These are phyloP conservation scores for Phyllosticta citrichinensis DNA, from an alignment of 2,329 filamentous ascomycete species.

Conservation along the genomic window DNA sequence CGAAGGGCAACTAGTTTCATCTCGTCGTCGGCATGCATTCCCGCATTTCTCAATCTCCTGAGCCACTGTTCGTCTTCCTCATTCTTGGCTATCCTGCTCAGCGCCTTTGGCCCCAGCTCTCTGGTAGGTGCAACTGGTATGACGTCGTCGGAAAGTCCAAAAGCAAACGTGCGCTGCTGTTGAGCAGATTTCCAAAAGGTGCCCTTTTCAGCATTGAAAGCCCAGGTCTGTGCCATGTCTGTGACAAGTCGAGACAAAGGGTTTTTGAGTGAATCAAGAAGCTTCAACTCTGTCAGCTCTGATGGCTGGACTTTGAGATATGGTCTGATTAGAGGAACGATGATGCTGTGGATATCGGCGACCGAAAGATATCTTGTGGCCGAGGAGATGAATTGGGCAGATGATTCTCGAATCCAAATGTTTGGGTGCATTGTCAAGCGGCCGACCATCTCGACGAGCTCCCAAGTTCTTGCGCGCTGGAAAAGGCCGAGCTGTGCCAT, in stretches of 20 bases:
- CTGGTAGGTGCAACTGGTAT: constrained; percentile 46
- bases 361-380: constrained; percentile 64
- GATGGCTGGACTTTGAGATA: constrained; percentile 68
- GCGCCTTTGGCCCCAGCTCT: constrained; percentile 46
- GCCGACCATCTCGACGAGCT: constrained; percentile 71
- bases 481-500: constrained; percentile 83
- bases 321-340: constrained; percentile 68
- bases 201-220: constrained; percentile 66
- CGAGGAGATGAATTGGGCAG: constrained; percentile 71
- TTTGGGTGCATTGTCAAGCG: constrained; percentile 92
- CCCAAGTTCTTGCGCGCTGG: constrained; percentile 75
- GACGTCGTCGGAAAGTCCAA: constrained; percentile 47
- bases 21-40: constrained; percentile 74
- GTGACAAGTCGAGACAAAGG: constrained; percentile 71
- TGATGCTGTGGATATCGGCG: constrained; percentile 74
- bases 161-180: constrained; percentile 59
- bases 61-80: constrained; percentile 95
- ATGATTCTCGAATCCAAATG: constrained; percentile 85
- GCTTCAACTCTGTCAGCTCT: constrained; percentile 58
- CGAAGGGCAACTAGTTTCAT: constrained; percentile 75
- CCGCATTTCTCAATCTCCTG: constrained; percentile 71
- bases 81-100: constrained; percentile 61
- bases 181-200: constrained; percentile 77
- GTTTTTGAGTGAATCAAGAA: constrained; percentile 75
- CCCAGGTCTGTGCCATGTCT: constrained; percentile 81